Base-by-base conservation (phyloP, 2,329 filamentous ascomycete species). In the Colletotrichum sp. region DNA sequence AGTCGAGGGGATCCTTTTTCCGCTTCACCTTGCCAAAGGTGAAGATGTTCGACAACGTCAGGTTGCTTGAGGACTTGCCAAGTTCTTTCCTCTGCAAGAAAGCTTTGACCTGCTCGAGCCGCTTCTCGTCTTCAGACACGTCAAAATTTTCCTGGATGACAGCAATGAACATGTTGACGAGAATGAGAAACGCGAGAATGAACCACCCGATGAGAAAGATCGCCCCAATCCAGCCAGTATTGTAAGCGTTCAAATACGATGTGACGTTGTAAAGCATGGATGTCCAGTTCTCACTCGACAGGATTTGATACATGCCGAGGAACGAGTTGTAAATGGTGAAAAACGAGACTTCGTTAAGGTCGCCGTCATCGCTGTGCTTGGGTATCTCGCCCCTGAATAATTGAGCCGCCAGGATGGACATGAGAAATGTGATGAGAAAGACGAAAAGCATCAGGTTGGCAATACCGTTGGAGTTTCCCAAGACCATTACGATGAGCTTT, bases 161-260 rank as follows among this genome's bases (percentile, higher is more conserved):
- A 89, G 97, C 97, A 94, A 99, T 98, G 88, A 99, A 99, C 97
- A 99, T 99, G 82, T 98, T 99, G 87, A 99, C 87, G 77, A 98
- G 91, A 86, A 99, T 98, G 83, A 98, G 96, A 84, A 97, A 98
- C 8, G 96, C 91, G 58, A 99, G 90, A 73, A 98, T 97, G 84
- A 98, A 98, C 97, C 97, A 99, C 79, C 96, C 90, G 77, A 98
- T 95, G 79, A 98, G 90, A 80, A 99, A 98, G 2, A 95, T 89
- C 10, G 96, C 96, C 12, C 95, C 96, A 72, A 98, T 96, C 96
- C 97, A 98, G 10, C 94, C 91, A n/a, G 95, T 97, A 52, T 93
- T 89, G 78, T 89, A 91, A 8, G 82, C 80, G 12, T 89, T 89
- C 12, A 94, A 93, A 79, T 92, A 93, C 8, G 90, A 87, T 1